Conservation (phyloP, 2,329 filamentous ascomycete species). For the Chaetomiaceae sp. region DNA sequence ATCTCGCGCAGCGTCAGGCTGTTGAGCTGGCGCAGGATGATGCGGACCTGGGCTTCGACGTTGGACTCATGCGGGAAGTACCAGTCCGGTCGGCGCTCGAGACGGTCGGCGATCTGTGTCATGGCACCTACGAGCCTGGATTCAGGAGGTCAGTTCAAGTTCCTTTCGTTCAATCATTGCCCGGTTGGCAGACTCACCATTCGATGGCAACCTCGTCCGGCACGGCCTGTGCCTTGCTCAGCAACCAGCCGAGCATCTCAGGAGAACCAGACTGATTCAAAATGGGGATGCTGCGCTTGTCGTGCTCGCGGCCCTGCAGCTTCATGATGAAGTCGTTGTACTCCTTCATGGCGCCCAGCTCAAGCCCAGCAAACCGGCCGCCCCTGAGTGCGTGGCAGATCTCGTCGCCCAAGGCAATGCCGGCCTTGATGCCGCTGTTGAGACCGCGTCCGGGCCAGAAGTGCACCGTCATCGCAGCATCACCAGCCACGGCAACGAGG, state of each 20-base stretch:
- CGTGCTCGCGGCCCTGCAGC: constrained; percentile 34
- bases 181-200: constrained; percentile 18
- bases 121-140: constrained; percentile 32
- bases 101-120: constrained; percentile 32
- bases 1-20: constrained; percentile 33
- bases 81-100: constrained; percentile 32
- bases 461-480: constrained; percentile 36
- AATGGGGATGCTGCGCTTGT: constrained; percentile 35
- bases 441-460: constrained; percentile 36
- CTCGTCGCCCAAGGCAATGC: constrained; percentile 34
- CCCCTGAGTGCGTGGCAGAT: constrained; percentile 33
- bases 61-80: constrained; percentile 29
- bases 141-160: neutral
- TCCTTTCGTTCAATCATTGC: neutral
- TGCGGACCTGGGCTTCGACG: constrained; percentile 32
- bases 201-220: constrained; percentile 33
- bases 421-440: constrained; percentile 36
- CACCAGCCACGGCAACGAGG: constrained; percentile 34
- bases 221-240: constrained; percentile 31
- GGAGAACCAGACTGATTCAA: constrained; percentile 34
- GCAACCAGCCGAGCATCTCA: constrained; percentile 34
- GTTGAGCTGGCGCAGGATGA: constrained; percentile 32
- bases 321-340: constrained; percentile 36
- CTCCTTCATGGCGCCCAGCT: constrained; percentile 30
- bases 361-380: constrained; percentile 31